Conservation (phyloP, 192 early-diverging fungal genomes). For the Backusella morwellensis region DNA sequence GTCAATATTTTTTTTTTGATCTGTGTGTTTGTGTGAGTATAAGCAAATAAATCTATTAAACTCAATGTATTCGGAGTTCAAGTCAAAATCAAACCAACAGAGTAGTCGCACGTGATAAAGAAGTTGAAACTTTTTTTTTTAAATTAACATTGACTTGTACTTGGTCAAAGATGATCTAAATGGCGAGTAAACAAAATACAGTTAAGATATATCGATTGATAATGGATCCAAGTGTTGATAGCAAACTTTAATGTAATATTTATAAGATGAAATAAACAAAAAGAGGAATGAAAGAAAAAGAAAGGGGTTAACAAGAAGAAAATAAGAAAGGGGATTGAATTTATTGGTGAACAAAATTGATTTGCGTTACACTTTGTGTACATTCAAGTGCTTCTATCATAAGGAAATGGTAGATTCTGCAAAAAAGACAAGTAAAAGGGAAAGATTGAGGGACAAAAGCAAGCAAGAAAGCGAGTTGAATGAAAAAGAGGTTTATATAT, state of each 20-base stretch:
- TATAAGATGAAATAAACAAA: not conserved
- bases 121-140: not conserved
- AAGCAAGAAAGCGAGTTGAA: not conserved
- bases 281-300: not conserved
- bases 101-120: not conserved
- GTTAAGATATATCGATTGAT: not conserved
- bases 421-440: not conserved
- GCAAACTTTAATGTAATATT: not conserved
- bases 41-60: not conserved
- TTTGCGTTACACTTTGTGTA: not conserved
- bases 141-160: not conserved
- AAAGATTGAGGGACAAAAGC: not conserved
- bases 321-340: not conserved
- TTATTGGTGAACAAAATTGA: slow-evolving; percentile 1
- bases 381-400: not conserved
- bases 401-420: not conserved
- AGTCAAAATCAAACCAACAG: not conserved
- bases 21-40: not conserved
- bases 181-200: not conserved
- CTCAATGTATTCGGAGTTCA: not conserved
- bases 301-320: not conserved
- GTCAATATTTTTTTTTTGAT: not conserved
- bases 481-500: not conserved
- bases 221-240: not conserved
- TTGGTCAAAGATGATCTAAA: not conserved